These are phyloP conservation scores for Solanum hybrid DNA, from an alignment of 305 asterid species.

Conservation along the genomic window DNA sequence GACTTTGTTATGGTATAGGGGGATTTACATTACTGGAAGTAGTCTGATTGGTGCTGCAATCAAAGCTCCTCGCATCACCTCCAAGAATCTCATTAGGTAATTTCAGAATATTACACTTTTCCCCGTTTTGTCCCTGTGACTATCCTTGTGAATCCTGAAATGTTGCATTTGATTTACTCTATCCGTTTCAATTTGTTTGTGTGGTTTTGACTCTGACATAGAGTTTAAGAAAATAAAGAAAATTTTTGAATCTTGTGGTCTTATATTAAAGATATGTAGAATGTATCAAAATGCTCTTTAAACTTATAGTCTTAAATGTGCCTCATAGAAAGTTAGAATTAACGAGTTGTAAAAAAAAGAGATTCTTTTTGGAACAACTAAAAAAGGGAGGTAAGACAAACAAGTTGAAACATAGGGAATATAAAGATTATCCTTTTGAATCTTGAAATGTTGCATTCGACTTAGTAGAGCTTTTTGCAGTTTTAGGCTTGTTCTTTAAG, in stretches of 20 bases:
- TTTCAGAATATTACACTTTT: background rate
- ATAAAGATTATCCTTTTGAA: background rate
- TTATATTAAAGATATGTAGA: background rate
- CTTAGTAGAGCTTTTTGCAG: background rate
- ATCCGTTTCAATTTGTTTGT: background rate
- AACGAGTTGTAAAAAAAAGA: background rate
- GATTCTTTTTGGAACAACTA: background rate
- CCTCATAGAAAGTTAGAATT: too few species aligned
- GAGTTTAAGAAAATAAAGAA: background rate
- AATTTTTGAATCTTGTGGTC: background rate
- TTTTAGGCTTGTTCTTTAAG: background rate
- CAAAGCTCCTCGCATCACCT: conserved; percentile 93
- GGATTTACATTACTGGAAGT: conserved; percentile 89
- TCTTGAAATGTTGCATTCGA: background rate
- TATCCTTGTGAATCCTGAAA: background rate
- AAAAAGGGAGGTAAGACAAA: background rate
- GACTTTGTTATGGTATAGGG: conserved; percentile 29
- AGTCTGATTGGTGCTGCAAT: conserved; percentile 94
- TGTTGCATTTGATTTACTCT: background rate
- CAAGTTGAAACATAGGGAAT: background rate
- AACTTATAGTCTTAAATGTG: too few species aligned
- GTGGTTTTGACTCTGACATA: background rate
- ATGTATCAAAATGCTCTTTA: background rate
- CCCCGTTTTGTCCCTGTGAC: background rate
- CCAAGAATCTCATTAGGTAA: conserved; percentile 92